These are phyloP conservation scores for Colletotrichum brevisporum DNA, from an alignment of 2,329 filamentous ascomycete species.

Conservation along the genomic window DNA sequence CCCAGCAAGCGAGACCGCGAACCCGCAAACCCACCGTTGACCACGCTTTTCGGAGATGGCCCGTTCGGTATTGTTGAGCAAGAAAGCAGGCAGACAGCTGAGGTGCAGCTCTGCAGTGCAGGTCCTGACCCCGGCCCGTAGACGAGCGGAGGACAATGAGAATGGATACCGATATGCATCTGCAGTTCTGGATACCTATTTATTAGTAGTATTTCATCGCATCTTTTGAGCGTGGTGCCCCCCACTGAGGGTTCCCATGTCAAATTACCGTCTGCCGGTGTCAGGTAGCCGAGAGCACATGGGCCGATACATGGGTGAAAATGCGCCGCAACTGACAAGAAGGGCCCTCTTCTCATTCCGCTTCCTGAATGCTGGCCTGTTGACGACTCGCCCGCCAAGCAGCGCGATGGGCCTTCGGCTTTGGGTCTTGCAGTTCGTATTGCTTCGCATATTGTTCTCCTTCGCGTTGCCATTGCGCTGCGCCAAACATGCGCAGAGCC, in stretches of 20 bases:
- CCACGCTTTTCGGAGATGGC: conserved; percentile 28
- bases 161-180: conserved; percentile 10
- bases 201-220: conserved; percentile 25
- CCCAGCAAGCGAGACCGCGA: conserved; percentile 29
- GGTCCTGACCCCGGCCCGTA: neutral
- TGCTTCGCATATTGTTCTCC: conserved; percentile 11
- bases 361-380: conserved; percentile 23
- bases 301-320: conserved; percentile 27
- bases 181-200: conserved; percentile 8
- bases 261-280: conserved; percentile 32
- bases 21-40: conserved; percentile 13
- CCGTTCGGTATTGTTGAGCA: conserved; percentile 31
- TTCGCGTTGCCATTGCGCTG: neutral
- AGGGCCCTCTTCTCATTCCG: conserved; percentile 30
- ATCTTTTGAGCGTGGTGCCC: conserved; percentile 19
- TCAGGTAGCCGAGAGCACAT: conserved; percentile 34
- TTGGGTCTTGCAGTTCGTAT: conserved; percentile 35
- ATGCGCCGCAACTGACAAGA: conserved; percentile 27
- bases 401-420: conserved; percentile 11
- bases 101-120: neutral
- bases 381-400: conserved; percentile 32
- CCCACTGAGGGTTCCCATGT: conserved; percentile 18
- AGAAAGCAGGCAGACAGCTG: conserved; percentile 1
- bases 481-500: conserved; percentile 5
- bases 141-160: neutral